phyloP scores from a whole-genome alignment of 2,329 filamentous ascomycete species.

The Cercospora sp. region DNA sequence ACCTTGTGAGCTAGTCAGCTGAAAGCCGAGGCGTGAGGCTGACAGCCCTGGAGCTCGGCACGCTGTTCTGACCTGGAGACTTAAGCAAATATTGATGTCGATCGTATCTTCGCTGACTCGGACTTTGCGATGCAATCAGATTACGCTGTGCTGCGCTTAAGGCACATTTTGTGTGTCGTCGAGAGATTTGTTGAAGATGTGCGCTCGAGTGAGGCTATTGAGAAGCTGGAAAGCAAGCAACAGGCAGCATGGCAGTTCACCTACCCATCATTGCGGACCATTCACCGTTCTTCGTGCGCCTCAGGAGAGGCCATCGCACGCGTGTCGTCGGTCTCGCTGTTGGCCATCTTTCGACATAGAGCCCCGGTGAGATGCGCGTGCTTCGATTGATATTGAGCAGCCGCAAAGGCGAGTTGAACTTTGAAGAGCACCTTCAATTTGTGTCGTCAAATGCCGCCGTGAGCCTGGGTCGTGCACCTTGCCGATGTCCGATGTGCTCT shows the following conservation, averaged over 20 bases:
- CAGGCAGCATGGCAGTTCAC: not conserved
- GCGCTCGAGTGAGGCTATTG: too few species aligned
- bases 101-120: not conserved
- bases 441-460: not conserved
- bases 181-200: not conserved
- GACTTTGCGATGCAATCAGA: not conserved
- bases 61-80: not conserved
- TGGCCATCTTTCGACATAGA: not conserved
- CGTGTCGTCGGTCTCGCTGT: not conserved
- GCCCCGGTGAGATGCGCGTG: not conserved
- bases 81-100: slow-evolving; percentile 7
- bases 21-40: not conserved
- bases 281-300: not conserved
- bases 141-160: not conserved
- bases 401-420: not conserved
- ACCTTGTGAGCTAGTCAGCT: not conserved
- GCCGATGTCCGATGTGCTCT: not conserved
- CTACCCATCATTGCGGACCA: not conserved
- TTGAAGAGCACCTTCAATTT: not conserved
- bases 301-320: not conserved
- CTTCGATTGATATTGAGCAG: not conserved
- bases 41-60: not conserved
- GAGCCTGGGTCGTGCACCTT: not conserved
- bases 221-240: not conserved
- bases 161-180: too few species aligned